phyloP scores from a whole-genome alignment of 768 basidiomycete species.

The Sarcodon aspratus region DNA sequence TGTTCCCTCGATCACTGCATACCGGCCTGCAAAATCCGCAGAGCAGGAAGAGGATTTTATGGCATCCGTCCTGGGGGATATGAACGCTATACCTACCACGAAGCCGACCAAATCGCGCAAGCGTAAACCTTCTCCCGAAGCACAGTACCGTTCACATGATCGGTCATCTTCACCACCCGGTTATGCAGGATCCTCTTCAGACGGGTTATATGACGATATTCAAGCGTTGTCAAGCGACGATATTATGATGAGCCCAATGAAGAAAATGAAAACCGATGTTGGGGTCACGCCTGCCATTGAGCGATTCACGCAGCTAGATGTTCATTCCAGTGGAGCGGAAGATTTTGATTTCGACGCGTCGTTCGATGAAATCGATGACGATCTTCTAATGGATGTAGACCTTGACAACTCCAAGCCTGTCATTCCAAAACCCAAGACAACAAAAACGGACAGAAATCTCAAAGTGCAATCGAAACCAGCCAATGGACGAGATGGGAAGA shows the following conservation, averaged over 20 bases:
- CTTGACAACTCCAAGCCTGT: conserved; percentile 36
- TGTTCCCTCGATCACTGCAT: conserved; percentile 63
- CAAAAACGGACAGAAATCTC: conserved; percentile 11
- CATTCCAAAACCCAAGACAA: conserved; percentile 15
- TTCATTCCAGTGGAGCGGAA: conserved; percentile 20
- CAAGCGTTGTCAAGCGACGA: conserved; percentile 45
- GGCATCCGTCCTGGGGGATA: conserved; percentile 62
- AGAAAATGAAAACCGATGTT: conserved; percentile 40
- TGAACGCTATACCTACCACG: conserved; percentile 40
- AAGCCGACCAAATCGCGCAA: conserved; percentile 36
- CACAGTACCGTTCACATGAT: conserved; percentile 7
- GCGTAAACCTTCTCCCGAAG: conserved; percentile 49
- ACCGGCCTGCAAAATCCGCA: conserved; percentile 63
- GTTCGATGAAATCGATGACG: conserved; percentile 48
- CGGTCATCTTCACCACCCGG: conserved; percentile 14
- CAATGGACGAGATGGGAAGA: conserved; percentile 18
- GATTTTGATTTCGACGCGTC: conserved; percentile 19
- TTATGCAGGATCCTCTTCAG: conserved; percentile 16
- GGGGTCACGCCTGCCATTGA: conserved; percentile 45
- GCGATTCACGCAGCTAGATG: conserved; percentile 45
- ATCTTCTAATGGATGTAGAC: conserved; percentile 45
- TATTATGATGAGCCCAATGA: conserved; percentile 54
- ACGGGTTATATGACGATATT: conserved; percentile 16
- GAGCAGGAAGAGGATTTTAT: conserved; percentile 88
- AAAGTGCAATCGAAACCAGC: conserved; percentile 12